Evolutionary conservation across 768 basidiomycete species (phyloP), one percentile per base, ranked within the genome.

Genomic region (Pleurotus pulmonarius): DNA sequence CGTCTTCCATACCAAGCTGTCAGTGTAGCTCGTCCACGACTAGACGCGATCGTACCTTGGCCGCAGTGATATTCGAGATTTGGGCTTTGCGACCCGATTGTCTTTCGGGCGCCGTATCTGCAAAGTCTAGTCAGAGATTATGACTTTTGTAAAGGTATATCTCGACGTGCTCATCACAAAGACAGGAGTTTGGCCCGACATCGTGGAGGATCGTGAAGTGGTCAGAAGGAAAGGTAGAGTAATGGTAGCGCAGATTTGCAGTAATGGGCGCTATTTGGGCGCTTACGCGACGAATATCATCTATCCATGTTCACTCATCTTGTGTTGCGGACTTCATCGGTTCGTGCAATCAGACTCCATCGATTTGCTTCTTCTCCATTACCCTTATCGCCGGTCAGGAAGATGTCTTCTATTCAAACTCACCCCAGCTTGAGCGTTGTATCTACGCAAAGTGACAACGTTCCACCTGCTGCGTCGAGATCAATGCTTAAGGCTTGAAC

Each of bases 41-140:
- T 34, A 11, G 9, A 34, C 29, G 37, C 61, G n/a, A 18, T 60
- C 80, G 55, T 43, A 93, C 94, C 82, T 98, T 98, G 49, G 94
- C 95, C 7, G 96, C 94, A 1, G 90, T 94, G 73, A 98, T 98
- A 70, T 98, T 98, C 38, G 93, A 94, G 58, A 90, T 87, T 75
- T 97, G 95, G 0, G 96, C 96, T 74, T 96, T 98, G 61, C 94
- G 81, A 46, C 95, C 95, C 20, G 90, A 87, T 71, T 94, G 92
- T 70, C 95, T 81, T 73, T 97, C 93, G 20, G 95, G 95, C 63
- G 90, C 92, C 55, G 94, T 84, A 78, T 97, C 94, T 97, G 49
- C 60, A 57, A 29, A 56, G 58, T 56, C 59, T 53, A 34, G 56
- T 57, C 20, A 40, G 24, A 34, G 29, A 34, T 34, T 37, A 49